A percentile compares a stretch with the other conserved stretches of the same genome.
Conservation (phyloP, 306 rosid genomes). For the Abrus pulchellus region DNA sequence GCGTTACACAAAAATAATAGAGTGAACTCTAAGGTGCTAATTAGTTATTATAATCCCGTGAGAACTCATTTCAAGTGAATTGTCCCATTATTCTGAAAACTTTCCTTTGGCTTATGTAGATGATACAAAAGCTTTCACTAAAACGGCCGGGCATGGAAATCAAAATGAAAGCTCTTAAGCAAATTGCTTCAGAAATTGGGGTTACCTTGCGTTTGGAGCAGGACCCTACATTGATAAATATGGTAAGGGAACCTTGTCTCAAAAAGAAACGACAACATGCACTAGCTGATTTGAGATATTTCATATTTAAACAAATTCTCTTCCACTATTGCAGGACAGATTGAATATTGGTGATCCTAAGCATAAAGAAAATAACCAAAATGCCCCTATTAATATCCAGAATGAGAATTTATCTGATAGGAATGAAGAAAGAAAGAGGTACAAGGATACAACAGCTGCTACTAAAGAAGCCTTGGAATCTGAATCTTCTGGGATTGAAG, state of each 20-base stretch:
- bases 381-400: conserved; percentile 25
- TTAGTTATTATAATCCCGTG: background rate
- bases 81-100: conserved; percentile 26
- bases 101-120: conserved; percentile 54
- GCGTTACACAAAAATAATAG: conserved; percentile 60
- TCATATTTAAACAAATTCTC: conserved; percentile 23
- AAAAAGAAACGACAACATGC: conserved; percentile 7
- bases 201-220: conserved; percentile 59
- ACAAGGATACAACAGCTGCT: conserved; percentile 48
- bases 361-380: conserved; percentile 34
- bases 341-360: conserved; percentile 40
- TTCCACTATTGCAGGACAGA: conserved; percentile 50
- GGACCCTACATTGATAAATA: conserved; percentile 39
- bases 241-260: conserved; percentile 46
- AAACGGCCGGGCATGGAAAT: conserved; percentile 49
- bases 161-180: conserved; percentile 55
- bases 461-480: conserved; percentile 57
- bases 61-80: conserved; percentile 5
- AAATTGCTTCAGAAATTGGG: conserved; percentile 63
- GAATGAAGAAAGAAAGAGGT: conserved; percentile 47
- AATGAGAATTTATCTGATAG: conserved; percentile 42
- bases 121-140: conserved; percentile 65
- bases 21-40: conserved; percentile 63
- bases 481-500: conserved; percentile 47
- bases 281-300: background rate